Base-by-base conservation (phyloP, 768 basidiomycete genomes). In the Lanmaoa rubissima region DNA sequence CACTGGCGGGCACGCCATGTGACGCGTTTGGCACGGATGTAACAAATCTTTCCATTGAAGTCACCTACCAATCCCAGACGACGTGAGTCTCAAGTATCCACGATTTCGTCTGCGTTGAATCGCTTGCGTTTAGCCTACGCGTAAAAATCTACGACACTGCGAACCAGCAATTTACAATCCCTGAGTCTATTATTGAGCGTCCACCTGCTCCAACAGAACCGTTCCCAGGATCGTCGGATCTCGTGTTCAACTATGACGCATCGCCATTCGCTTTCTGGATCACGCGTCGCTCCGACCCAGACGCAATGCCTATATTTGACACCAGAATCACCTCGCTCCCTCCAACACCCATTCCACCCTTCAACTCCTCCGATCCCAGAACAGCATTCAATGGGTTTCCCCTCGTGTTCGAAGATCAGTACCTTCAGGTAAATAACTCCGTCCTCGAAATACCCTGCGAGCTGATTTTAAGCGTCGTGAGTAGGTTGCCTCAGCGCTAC, bases 181-280 rank as follows among this genome's bases (percentile, higher is more conserved):
- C 88, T 0, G 67, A 80, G 32, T 79, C 75, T 68, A 72, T 79
- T 51, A 72, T 87, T 35, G 63, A 75, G n/a, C 75, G 76, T 2
- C 80, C 83, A 17, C 21, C 67, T 4, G 58, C 70, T 5, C 72
- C 80, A 5, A 67, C 65, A 0, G 59, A 62, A 13, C 73, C 74
- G 1, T 73, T 75, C 52, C 72, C 66, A 38, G 54, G 71, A 13
- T 73, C 68, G 0, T 85, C 85, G 0, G 88, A 91, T 62, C 75
- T 92, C 11, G 73, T 84, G 4, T 91, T 92, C 75, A 85, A 90
- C 65, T 82, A 84, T 57, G 76, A 85, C 2, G 8, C 77, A 1
- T 74, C 76, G 0, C 89, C 90, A 0, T 92, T 92, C 66, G 82
- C 85, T 2, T 92, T 91, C 67, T 92, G 88, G 88, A 83, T 92